Conservation (phyloP, 2,329 filamentous ascomycete species). For the Fusarium lyarnte region DNA sequence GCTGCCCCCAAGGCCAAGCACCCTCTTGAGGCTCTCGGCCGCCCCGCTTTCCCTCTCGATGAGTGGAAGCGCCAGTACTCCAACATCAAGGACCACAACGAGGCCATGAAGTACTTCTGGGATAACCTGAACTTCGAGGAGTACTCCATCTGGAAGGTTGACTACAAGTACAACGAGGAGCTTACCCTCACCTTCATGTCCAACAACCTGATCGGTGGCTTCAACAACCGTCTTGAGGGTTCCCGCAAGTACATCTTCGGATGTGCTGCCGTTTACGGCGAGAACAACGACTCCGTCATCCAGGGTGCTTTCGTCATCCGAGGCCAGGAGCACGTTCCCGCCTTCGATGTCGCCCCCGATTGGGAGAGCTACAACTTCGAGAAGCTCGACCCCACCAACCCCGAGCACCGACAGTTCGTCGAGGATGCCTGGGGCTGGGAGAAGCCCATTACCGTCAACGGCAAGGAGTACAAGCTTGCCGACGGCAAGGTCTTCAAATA, state of each 20-base stretch:
- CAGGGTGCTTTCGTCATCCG: slow-evolving; percentile 95
- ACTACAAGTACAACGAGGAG: slow-evolving; percentile 99
- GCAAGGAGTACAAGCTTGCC: slow-evolving; percentile 89
- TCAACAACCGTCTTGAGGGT: slow-evolving; percentile 95
- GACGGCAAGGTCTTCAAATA: slow-evolving; percentile 99
- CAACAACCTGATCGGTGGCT: slow-evolving; percentile 97
- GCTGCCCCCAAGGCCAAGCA: slow-evolving; percentile 93
- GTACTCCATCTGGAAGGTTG: slow-evolving; percentile 92
- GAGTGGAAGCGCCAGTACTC: slow-evolving; percentile 99
- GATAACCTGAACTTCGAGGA: slow-evolving; percentile 93
- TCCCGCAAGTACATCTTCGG: slow-evolving; percentile 99
- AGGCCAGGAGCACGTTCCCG: slow-evolving; percentile 84
- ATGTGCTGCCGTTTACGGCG: slow-evolving; percentile 86
- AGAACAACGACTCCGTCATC: slow-evolving; percentile 88
- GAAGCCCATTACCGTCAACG: slow-evolving; percentile 79
- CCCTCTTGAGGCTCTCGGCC: slow-evolving; percentile 84
- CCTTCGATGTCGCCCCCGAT: slow-evolving; percentile 97
- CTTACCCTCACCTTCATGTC: slow-evolving; percentile 98
- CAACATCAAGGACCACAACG: slow-evolving; percentile 83
- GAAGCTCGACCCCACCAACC: slow-evolving; percentile 91
- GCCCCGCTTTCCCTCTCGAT: slow-evolving; percentile 84
- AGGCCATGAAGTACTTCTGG: slow-evolving; percentile 97
- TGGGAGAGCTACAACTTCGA: slow-evolving; percentile 95
- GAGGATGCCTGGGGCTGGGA: slow-evolving; percentile 94
- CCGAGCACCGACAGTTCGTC: slow-evolving; percentile 86